A percentile compares a stretch with the other conserved stretches of the same genome.
These are phyloP conservation scores for Tripterygium wilfordii DNA, from an alignment of 177 flowering plant genomes.

Conservation along the genomic window DNA sequence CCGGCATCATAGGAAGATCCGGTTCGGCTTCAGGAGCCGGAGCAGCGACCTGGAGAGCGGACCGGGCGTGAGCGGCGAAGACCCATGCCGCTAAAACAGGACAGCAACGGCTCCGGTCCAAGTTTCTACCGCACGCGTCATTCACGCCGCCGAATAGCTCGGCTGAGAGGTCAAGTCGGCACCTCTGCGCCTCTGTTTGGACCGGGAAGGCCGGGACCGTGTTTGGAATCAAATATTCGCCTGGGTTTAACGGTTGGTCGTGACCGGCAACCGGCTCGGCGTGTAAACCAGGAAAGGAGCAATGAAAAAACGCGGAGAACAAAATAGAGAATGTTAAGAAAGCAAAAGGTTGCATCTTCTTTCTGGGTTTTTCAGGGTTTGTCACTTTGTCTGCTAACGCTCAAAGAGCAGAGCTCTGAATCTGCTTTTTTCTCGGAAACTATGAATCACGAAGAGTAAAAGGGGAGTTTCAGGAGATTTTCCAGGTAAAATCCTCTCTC, in stretches of 20 bases:
- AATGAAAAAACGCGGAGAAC: background rate
- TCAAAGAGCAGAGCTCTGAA: too few relatives aligned
- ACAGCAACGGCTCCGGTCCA: constrained; percentile 95
- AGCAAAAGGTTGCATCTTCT: too few relatives aligned
- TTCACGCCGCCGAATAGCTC: constrained; percentile 97
- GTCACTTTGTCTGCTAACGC: too few relatives aligned
- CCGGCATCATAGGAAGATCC: constrained; percentile 87
- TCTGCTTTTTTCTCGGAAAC: too few relatives aligned
- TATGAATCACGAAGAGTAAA: too few relatives aligned
- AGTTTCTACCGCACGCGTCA: constrained; percentile 71
- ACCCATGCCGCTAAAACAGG: constrained; percentile 99
- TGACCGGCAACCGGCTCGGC: constrained; percentile 41
- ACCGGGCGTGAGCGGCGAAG: constrained; percentile 88
- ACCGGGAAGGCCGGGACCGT: constrained; percentile 86
- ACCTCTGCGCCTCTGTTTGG: constrained; percentile 54
- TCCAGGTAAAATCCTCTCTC: too few relatives aligned
- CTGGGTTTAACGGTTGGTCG: constrained; percentile 55
- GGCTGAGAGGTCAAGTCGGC: constrained; percentile 87
- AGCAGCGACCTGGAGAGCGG: constrained; percentile 57
- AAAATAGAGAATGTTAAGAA: too few relatives aligned
- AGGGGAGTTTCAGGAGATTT: too few relatives aligned
- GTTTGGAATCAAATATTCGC: constrained; percentile 51
- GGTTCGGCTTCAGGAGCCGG: constrained; percentile 35
- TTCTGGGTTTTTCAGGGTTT: too few relatives aligned
- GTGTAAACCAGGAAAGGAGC: constrained; percentile 24